These are phyloP conservation scores for Poa annua DNA, from an alignment of 176 grass and related monocot genomes.

Conservation along the genomic window DNA sequence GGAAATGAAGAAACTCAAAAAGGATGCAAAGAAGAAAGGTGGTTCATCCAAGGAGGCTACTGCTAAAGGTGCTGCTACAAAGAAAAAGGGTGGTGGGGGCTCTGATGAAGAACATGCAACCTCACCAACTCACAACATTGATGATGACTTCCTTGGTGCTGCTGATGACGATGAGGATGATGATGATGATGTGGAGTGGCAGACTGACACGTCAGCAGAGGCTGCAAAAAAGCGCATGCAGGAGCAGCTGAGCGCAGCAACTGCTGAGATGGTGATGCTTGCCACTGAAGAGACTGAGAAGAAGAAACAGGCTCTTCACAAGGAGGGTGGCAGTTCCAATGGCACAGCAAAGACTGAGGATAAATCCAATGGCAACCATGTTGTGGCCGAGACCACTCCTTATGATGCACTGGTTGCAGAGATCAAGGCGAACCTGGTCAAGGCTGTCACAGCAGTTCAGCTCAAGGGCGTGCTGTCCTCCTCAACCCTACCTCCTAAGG, in stretches of 20 bases:
- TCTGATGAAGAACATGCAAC: conserved; percentile 80
- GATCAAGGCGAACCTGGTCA: conserved; percentile 47
- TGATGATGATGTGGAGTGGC: conserved; percentile 75
- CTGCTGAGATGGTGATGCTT: conserved; percentile 92
- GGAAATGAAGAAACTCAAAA: conserved; percentile 85
- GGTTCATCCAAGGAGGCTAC: conserved; percentile 52
- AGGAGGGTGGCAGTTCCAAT: background rate
- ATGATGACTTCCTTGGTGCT: conserved; percentile 53
- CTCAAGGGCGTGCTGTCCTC: conserved; percentile 45
- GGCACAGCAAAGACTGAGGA: background rate
- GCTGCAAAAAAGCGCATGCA: conserved; percentile 76
- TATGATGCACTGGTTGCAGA: conserved; percentile 43
- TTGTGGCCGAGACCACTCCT: background rate
- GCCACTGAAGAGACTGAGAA: conserved; percentile 57
- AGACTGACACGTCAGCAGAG: conserved; percentile 74
- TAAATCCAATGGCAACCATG: background rate
- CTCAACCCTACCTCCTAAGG: conserved; percentile 45
- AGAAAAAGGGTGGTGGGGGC: conserved; percentile 45
- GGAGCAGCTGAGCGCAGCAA: conserved; percentile 84
- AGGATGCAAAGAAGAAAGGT: conserved; percentile 73
- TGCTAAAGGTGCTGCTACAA: conserved; percentile 31
- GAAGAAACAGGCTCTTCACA: conserved; percentile 34
- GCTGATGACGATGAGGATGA: conserved; percentile 44
- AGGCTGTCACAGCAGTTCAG: conserved; percentile 40
- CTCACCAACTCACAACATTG: conserved; percentile 55